A percentile compares a stretch with the other conserved stretches of the same genome.
Conservation (phyloP, 2,329 filamentous ascomycete species). For the Bisporella sp. region DNA sequence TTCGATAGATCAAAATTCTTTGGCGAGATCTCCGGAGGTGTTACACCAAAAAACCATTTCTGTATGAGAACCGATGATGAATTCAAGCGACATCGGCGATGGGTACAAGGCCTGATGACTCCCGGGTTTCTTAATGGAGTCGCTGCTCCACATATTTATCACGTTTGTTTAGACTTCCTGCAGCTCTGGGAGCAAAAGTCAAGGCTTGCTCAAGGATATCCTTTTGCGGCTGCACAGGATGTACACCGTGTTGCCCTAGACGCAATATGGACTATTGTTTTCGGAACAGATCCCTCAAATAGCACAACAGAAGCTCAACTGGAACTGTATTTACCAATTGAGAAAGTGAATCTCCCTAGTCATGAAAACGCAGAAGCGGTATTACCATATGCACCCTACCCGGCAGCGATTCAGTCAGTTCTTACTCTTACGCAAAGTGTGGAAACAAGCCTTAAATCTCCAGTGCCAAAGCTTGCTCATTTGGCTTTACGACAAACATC, state of each 20-base stretch:
- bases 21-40: constrained; percentile 16
- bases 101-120: constrained; percentile 27
- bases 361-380: background rate
- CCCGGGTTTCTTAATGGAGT: constrained; percentile 23
- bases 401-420: background rate
- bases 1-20: constrained; percentile 26
- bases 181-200: constrained; percentile 25
- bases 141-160: constrained; percentile 23
- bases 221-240: constrained; percentile 5
- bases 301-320: constrained; percentile 2
- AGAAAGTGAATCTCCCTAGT: background rate
- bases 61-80: constrained; percentile 21
- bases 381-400: background rate
- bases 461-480: background rate
- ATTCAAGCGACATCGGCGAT: constrained; percentile 22
- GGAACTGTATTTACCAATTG: background rate
- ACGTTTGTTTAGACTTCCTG: constrained; percentile 17
- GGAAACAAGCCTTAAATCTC: constrained; percentile 1
- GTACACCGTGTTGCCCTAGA: constrained; percentile 6
- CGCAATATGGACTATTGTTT: constrained; percentile 3
- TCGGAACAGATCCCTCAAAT: constrained; percentile 2
- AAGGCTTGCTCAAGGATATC: constrained; percentile 5
- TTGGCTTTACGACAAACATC: constrained; percentile 1
- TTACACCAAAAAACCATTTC: constrained; percentile 23
- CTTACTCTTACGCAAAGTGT: background rate